Base-by-base conservation (phyloP, 768 basidiomycete genomes). In the Obba rivulosa region DNA sequence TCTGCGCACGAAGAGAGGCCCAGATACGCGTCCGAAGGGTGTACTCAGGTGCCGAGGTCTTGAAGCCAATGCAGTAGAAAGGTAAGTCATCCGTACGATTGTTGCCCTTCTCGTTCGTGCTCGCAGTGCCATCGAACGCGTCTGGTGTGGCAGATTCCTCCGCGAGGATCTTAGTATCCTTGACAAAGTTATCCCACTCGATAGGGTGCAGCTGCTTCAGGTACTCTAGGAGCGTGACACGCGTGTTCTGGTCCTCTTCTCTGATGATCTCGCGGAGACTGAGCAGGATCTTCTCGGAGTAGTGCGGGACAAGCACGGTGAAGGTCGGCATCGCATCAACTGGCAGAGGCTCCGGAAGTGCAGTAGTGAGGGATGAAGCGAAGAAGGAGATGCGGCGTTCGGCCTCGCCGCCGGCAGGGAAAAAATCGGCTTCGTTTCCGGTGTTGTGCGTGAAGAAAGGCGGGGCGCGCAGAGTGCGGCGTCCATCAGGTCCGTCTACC, bases 151-250 rank as follows among this genome's bases (percentile, higher is more conserved):
- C 52, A 1, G 82, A 80, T 66, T 98, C 96, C 55, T 97, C 96
- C 0, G 92, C 92, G 34, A 98, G 74, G 55, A 99, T 99, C 76
- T 98, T 99, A 53, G 96, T 99, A 62, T 99, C 96, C 74, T 94
- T 93, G 58, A 99, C 96, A 62, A 99, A 99, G 67, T 99, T 99
- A 71, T 97, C 96, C 96, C 96, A 99, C 65, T 99, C 96, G 49
- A 97, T 78, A 17, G 96, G 95, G 64, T 98, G 96, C 41, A 99
- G 76, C 66, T 99, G 96, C 69, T 99, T 99, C 65, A 98, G 74
- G 67, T 99, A 99, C 69, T 99, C 96, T 49, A 99, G 78, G 20
- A 97, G 75, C 8, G 96, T 99, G 49, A 99, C 96, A 3, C 96
- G 91, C 8, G 95, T 97, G 63, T 81, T 95, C 62, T 87, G 85